Evolutionary conservation across 345 rosid species (phyloP).

Genomic region (Moricandia arvensis): DNA sequence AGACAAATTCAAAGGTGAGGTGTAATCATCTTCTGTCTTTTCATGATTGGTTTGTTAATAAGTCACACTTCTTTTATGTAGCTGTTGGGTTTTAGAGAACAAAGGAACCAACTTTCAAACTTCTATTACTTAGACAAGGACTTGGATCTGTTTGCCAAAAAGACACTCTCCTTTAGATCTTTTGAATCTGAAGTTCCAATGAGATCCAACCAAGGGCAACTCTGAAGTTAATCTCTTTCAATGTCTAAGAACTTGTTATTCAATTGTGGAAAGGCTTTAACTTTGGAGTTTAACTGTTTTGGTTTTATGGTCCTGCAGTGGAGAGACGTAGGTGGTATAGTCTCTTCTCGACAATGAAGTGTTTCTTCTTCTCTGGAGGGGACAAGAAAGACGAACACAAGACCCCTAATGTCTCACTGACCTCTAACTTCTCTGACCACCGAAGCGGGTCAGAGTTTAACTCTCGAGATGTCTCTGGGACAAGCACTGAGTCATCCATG

Average conservation of each 20-base stretch:
- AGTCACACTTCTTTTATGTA: neutral
- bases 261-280: neutral
- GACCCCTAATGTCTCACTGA: constrained; percentile 44
- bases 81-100: neutral
- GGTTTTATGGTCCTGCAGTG: constrained; percentile 31
- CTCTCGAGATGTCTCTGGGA: constrained; percentile 57
- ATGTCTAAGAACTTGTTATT: neutral
- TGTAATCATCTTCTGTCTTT: constrained; percentile 1
- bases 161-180: neutral
- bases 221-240: constrained; percentile 2
- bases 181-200: constrained; percentile 3
- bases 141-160: constrained; percentile 7
- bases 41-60: neutral
- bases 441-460: constrained; percentile 59
- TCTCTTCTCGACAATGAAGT: constrained; percentile 56
- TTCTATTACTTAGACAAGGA: neutral
- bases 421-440: constrained; percentile 44
- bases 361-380: constrained; percentile 56
- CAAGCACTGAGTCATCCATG: constrained; percentile 57
- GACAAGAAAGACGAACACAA: constrained; percentile 56
- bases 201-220: neutral
- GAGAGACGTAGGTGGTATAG: constrained; percentile 19
- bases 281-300: constrained; percentile 14
- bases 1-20: constrained; percentile 27
- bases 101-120: constrained; percentile 12